Evolutionary conservation across 2,329 filamentous ascomycete genomes (phyloP).

Genomic region (Trichoderma simmonsii): DNA sequence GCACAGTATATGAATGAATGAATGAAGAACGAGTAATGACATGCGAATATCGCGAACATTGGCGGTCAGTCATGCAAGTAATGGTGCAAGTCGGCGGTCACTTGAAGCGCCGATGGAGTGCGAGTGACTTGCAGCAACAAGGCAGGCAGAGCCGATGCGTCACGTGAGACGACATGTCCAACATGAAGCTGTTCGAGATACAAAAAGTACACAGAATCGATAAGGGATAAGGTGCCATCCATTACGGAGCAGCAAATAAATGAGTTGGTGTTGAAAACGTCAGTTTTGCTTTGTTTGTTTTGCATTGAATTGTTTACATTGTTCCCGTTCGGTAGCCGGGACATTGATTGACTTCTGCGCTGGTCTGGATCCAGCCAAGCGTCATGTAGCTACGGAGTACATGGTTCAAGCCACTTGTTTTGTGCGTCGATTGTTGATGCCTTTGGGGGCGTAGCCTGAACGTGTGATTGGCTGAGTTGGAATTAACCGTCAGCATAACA

Average conservation of each 20-base stretch:
- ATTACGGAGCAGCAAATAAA: neutral
- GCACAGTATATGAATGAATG: neutral
- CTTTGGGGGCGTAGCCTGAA: neutral
- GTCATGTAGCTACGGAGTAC: neutral
- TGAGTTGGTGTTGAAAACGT: neutral
- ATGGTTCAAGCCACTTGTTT: constrained; percentile 3
- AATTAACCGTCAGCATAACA: constrained; percentile 1
- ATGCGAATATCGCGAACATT: neutral
- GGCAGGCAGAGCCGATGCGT: neutral
- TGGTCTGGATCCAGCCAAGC: neutral
- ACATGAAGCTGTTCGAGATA: neutral
- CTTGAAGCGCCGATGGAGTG: neutral
- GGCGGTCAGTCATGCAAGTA: neutral
- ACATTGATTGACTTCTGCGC: neutral
- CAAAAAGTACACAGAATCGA: neutral
- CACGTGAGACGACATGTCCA: constrained; percentile 2
- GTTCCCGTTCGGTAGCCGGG: neutral
- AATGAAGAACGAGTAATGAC: neutral
- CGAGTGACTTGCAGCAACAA: constrained; percentile 4
- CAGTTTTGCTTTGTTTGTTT: neutral
- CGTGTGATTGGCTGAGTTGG: neutral
- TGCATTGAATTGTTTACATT: neutral
- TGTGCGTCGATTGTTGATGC: constrained; percentile 11
- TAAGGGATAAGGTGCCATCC: neutral
- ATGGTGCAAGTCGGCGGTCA: neutral